Percentiles rank a stretch among this genome's conserved stretches.
Evolutionary conservation across 441 rosid species (phyloP).

Genomic region (Cnidoscolus chayamansa): DNA sequence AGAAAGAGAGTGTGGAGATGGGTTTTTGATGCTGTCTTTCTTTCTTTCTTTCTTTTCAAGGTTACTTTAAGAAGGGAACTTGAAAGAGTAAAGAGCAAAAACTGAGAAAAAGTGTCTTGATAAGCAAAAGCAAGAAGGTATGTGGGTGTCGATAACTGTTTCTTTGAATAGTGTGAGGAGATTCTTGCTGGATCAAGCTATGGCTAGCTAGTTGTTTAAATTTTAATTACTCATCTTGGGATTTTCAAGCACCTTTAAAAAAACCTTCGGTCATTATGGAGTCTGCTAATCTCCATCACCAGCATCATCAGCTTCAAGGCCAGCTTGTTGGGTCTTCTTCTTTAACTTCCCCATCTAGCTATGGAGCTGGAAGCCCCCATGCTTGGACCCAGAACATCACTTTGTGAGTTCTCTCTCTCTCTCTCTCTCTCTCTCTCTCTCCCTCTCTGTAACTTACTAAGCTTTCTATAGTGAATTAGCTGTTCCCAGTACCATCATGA

Average conservation of each 20-base stretch:
- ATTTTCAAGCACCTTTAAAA: constrained; percentile 51
- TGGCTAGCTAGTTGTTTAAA: constrained; percentile 23
- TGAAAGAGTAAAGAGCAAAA: constrained; percentile 48
- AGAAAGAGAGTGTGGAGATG: constrained; percentile 34
- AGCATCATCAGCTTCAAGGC: constrained; percentile 45
- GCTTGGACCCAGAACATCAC: constrained; percentile 59
- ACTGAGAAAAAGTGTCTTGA: constrained; percentile 17
- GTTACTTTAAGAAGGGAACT: constrained; percentile 40
- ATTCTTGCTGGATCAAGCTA: constrained; percentile 25
- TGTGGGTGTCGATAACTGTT: constrained; percentile 42
- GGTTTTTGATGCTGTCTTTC: constrained; percentile 30
- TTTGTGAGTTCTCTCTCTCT: constrained; percentile 45
- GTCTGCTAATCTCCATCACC: constrained; percentile 66
- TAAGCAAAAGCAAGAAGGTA: constrained; percentile 26
- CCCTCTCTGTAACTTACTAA: constrained; percentile 1
- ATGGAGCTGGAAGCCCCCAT: constrained; percentile 52
- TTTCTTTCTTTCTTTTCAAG: constrained; percentile 43
- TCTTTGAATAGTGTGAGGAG: constrained; percentile 35
- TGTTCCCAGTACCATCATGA: constrained; percentile 34
- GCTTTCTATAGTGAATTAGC: constrained; percentile 23
- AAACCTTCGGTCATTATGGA: constrained; percentile 44
- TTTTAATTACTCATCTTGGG: constrained; percentile 57
- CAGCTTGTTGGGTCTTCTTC: constrained; percentile 47
- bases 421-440: not conserved
- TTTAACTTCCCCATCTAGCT: constrained; percentile 41